These are phyloP conservation scores for Acephala macrosclerotiorum DNA, from an alignment of 2,329 filamentous ascomycete genomes.

Conservation along the genomic window DNA sequence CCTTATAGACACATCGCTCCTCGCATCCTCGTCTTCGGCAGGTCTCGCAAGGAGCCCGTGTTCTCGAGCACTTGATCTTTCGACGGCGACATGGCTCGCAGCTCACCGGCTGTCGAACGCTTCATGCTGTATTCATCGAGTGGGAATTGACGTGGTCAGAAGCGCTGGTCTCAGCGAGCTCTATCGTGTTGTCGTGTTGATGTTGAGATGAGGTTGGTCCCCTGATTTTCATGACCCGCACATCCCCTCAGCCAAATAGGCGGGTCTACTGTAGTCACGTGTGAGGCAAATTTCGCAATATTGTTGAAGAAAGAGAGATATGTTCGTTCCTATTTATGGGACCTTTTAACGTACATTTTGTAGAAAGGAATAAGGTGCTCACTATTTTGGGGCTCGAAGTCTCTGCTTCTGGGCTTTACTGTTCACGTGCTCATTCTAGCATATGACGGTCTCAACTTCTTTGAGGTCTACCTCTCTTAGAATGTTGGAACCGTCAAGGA, in stretches of 20 bases:
- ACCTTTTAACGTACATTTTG: too few species aligned
- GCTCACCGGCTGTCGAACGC: slow-evolving; percentile 23
- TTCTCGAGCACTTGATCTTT: slow-evolving; percentile 30
- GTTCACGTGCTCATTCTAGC: too few species aligned
- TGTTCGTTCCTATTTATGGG: too few species aligned
- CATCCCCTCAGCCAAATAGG: too few species aligned
- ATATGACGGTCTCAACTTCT: neutral
- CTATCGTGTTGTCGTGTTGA: neutral
- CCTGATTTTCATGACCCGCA: too few species aligned
- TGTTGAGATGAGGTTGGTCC: neutral
- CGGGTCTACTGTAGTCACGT: neutral
- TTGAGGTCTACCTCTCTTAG: neutral
- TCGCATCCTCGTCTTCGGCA: slow-evolving; percentile 22
- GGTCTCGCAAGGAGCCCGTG: slow-evolving; percentile 22
- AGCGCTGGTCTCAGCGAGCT: neutral
- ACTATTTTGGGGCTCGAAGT: too few species aligned
- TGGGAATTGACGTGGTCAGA: neutral
- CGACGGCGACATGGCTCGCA: slow-evolving; percentile 29
- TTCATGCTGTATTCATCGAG: slow-evolving; percentile 4
- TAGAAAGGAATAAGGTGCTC: too few species aligned
- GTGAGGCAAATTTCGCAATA: neutral
- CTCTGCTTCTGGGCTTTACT: too few species aligned
- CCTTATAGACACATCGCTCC: slow-evolving; percentile 22
- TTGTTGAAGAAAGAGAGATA: neutral
- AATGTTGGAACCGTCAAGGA: neutral